A percentile compares a stretch with the other conserved stretches of the same genome.
phyloP scores from a whole-genome alignment of 768 basidiomycete species.

The Vararia minispora region DNA sequence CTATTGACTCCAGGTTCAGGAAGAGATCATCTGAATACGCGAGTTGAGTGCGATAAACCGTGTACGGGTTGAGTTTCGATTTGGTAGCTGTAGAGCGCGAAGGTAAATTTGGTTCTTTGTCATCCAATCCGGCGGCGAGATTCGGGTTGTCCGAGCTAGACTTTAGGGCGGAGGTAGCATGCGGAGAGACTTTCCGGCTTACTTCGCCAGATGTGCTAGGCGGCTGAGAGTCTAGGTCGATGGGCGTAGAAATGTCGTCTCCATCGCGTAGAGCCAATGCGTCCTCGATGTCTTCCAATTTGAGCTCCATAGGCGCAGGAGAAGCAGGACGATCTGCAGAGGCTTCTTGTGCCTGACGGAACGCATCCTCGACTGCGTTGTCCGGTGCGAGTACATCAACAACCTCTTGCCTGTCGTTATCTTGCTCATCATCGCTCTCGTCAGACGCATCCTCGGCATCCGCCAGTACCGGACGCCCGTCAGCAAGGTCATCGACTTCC shows the following conservation, averaged over 20 bases:
- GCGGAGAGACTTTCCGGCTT: background rate
- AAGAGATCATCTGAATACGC: constrained; percentile 38
- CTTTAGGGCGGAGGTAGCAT: constrained; percentile 7
- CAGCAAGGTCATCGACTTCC: constrained; percentile 21
- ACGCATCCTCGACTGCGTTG: constrained; percentile 44
- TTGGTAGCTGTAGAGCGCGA: constrained; percentile 24
- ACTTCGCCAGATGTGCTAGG: background rate
- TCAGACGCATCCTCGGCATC: constrained; percentile 19
- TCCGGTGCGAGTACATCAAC: constrained; percentile 51
- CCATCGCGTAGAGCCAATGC: constrained; percentile 26
- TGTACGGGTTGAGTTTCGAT: constrained; percentile 33
- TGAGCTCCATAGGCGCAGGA: no score
- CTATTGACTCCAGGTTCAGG: constrained; percentile 32
- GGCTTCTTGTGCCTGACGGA: no score
- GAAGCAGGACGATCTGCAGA: no score
- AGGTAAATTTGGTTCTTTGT: constrained; percentile 5
- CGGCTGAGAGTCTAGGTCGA: constrained; percentile 28
- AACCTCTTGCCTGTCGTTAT: constrained; percentile 40
- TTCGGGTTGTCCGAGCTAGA: constrained; percentile 9
- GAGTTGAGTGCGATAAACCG: constrained; percentile 49
- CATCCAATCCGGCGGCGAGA: constrained; percentile 1
- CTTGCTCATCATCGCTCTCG: constrained; percentile 49
- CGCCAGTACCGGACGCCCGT: constrained; percentile 5
- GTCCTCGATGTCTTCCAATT: constrained; percentile 53
- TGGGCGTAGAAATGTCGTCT: constrained; percentile 18